Evolutionary conservation across 2,329 filamentous ascomycete genomes (phyloP), one percentile per base, ranked within the genome.

Genomic region (Neoscytalidium dimidiatum): DNA sequence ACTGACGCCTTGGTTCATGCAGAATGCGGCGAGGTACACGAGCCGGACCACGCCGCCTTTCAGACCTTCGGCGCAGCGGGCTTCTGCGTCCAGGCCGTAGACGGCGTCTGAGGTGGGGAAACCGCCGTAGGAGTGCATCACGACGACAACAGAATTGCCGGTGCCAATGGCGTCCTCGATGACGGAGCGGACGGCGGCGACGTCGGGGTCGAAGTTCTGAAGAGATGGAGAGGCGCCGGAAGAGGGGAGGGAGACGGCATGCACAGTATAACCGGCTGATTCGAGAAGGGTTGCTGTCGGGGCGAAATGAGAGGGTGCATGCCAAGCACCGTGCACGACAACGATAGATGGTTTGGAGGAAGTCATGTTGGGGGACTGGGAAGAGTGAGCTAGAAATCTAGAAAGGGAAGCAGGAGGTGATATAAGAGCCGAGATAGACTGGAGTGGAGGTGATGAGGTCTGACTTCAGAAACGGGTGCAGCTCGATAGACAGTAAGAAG

Each of bases 41-140:
- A 65, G 31, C 21, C 56, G 52, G 19, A 61, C 7, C 17, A 65
- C 31, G 21, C 52, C 63, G 23, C 63, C 63, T 14, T 8, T 4
- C 35, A 21, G 7, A 6, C 49, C 62, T 3, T 11, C 19, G 19
- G 35, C 6, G 11, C n/a, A 6, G 31, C 52, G 63, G 11, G 35
- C 38, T 4, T 28, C 14, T 3, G 13, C 14, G 26, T 52, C 31
- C 28, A 64, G 41, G 7, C 28, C 31, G 13, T 51, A n/a, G 41
- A 52, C 14, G 29, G 74, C 75, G 65, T 79, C 74, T 4, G 73
- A 72, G 7, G 74, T 76, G 1, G 81, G 71, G 0, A 80, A 70
- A 14, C 81, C 81, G n/a, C 78, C 77, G 71, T 81, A 82, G 2
- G 78, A 82, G 67, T 84, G 81, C 4, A 76, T 72, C 4, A 79